phyloP scores from a whole-genome alignment of 257 asterid genomes.

The Scutellaria minor region DNA sequence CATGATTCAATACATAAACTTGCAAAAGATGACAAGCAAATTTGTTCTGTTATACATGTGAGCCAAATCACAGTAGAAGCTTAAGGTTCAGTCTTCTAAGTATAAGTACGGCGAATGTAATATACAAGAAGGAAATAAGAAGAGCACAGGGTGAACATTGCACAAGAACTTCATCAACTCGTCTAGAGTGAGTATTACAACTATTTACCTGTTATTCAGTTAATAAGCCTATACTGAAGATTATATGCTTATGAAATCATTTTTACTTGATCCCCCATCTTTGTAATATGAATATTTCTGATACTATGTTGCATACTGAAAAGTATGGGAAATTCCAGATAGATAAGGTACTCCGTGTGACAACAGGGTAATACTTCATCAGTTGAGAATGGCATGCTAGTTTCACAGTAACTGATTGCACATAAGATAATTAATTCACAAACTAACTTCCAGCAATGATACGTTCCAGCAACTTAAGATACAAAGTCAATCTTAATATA shows the following conservation, averaged over 20 bases:
- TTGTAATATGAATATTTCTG: not conserved
- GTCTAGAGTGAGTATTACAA: not conserved
- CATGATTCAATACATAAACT: slow-evolving; percentile 4
- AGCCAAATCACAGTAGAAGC: not conserved
- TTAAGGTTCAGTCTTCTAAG: not conserved
- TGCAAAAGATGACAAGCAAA: slow-evolving; percentile 15
- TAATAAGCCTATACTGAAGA: not conserved
- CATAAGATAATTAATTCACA: not conserved
- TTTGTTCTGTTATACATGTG: not conserved
- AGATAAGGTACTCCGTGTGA: not conserved
- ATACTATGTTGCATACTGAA: not conserved
- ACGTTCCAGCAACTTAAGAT: not conserved
- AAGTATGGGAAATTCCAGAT: slow-evolving; percentile 3
- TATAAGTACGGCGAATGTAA: not conserved
- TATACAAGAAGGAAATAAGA: not conserved
- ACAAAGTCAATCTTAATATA: not conserved
- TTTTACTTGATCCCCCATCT: not conserved
- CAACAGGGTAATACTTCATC: not conserved
- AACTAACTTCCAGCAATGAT: not conserved
- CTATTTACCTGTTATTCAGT: slow-evolving; percentile 6
- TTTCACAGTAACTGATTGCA: not conserved
- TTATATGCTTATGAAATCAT: not conserved
- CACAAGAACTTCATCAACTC: not conserved
- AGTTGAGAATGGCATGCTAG: not conserved
- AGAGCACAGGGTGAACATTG: not conserved